Conservation (phyloP, 768 basidiomycete genomes). For the Mycena capillaripes region DNA sequence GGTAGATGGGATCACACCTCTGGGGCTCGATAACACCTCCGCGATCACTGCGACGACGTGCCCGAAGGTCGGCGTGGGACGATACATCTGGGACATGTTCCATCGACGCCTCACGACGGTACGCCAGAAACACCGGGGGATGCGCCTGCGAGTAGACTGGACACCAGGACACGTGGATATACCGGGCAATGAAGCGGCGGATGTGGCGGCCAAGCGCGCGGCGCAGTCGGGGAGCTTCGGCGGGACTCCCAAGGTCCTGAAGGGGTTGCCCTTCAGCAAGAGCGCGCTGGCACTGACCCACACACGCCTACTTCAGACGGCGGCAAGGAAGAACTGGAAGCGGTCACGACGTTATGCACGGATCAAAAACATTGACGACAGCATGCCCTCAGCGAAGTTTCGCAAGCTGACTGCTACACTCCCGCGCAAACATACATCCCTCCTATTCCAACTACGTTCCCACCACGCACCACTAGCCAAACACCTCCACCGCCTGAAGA, state of each 20-base stretch:
- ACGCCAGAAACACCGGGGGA: background rate
- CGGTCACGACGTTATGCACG: background rate
- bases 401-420: background rate
- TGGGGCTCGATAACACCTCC: background rate
- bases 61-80: background rate
- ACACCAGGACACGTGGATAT: conserved; percentile 13
- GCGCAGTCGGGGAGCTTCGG: background rate
- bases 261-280: background rate
- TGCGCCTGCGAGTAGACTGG: background rate
- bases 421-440: conserved; percentile 1
- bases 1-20: background rate
- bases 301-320: background rate
- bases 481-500: too few relatives aligned
- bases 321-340: background rate
- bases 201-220: conserved; percentile 11
- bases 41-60: background rate
- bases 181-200: conserved; percentile 10
- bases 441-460: conserved; percentile 10
- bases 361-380: background rate
- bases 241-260: background rate
- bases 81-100: conserved; percentile 8
- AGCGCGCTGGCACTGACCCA: background rate
- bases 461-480: background rate
- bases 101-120: background rate
- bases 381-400: background rate